Evolutionary conservation across 371 early-diverging fungal species (phyloP).

Genomic region (Massospora cicadina): DNA sequence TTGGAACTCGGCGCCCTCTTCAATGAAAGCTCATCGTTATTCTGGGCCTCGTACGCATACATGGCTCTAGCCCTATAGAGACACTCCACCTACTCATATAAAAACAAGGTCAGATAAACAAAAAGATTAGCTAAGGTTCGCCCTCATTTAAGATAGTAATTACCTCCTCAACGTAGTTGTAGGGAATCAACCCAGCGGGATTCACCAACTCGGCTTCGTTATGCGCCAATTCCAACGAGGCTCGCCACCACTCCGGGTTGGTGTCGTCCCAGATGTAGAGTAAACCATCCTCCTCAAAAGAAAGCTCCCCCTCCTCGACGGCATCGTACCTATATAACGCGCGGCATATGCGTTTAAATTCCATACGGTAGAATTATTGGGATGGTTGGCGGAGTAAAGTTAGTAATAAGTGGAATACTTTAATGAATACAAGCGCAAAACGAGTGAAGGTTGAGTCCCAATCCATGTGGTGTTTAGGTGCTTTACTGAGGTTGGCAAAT

Average conservation of each 20-base stretch:
- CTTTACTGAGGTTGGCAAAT: too few relatives aligned
- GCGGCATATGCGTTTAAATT: conserved; percentile 25
- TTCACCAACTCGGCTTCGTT: conserved; percentile 19
- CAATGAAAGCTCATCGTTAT: conserved; percentile 53
- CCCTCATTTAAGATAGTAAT: conserved; percentile 10
- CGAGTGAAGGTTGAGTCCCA: too few relatives aligned
- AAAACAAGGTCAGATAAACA: not conserved
- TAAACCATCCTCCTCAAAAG: conserved; percentile 54
- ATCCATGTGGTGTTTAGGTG: too few relatives aligned
- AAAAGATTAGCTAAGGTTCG: not conserved
- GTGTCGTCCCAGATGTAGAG: conserved; percentile 51
- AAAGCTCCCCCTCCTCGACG: conserved; percentile 68
- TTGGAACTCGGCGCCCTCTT: conserved; percentile 50
- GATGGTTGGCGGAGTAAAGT: too few relatives aligned
- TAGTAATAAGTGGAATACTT: too few relatives aligned
- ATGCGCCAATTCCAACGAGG: conserved; percentile 31
- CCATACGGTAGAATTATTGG: too few relatives aligned
- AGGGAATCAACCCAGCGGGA: conserved; percentile 50
- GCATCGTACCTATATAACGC: conserved; percentile 77
- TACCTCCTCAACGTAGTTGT: conserved; percentile 53
- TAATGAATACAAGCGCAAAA: too few relatives aligned
- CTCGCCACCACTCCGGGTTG: conserved; percentile 67
- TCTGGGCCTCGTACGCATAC: conserved; percentile 59
- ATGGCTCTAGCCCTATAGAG: conserved; percentile 33
- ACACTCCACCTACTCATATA: conserved; percentile 12